A percentile compares a stretch with the other conserved stretches of the same genome.
phyloP scores from a whole-genome alignment of 164 flowering plant species.

The Dillenia suffruticosa region DNA sequence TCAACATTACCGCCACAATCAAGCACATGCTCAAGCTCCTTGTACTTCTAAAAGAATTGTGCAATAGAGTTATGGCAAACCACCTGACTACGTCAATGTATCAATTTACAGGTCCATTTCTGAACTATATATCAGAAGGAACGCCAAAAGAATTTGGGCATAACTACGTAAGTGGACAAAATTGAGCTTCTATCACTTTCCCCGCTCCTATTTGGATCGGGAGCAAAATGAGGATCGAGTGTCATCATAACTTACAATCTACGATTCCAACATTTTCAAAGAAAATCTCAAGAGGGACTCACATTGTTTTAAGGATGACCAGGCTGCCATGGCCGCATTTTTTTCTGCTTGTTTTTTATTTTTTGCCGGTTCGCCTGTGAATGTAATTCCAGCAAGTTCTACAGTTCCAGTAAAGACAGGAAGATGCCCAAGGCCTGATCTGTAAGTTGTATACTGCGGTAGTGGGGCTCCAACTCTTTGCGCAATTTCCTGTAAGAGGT shows the following conservation, averaged over 20 bases:
- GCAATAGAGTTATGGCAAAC: too few relatives aligned
- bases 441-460: conserved; percentile 72
- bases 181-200: too few relatives aligned
- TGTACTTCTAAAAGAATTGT: too few relatives aligned
- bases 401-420: conserved; percentile 92
- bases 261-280: neutral
- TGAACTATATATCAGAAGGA: too few relatives aligned
- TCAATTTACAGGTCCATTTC: too few relatives aligned
- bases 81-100: too few relatives aligned
- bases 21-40: too few relatives aligned
- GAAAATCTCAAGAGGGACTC: conserved; percentile 21
- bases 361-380: conserved; percentile 94
- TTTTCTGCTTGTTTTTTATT: conserved; percentile 98
- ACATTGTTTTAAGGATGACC: conserved; percentile 90
- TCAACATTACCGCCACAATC: too few relatives aligned
- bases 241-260: neutral
- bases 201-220: neutral
- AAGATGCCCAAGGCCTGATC: conserved; percentile 88
- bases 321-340: conserved; percentile 98
- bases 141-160: too few relatives aligned
- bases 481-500: conserved; percentile 91
- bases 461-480: conserved; percentile 96
- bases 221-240: neutral
- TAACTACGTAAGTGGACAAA: too few relatives aligned
- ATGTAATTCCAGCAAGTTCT: conserved; percentile 82